Evolutionary conservation across 2,329 filamentous ascomycete species (phyloP).

Genomic region (Fusarium oxysporum): DNA sequence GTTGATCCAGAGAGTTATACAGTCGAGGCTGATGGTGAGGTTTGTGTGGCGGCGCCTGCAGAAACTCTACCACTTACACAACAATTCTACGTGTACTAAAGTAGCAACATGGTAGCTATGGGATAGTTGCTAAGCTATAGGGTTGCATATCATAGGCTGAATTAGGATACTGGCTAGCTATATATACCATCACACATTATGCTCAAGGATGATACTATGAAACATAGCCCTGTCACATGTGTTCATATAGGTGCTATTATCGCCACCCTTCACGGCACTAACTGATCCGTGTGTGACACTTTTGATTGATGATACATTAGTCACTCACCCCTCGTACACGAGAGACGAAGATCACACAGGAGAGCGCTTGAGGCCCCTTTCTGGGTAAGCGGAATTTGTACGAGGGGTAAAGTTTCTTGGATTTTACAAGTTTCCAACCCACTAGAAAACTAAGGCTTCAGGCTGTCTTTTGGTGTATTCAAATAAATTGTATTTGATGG

Average conservation of each 20-base stretch:
- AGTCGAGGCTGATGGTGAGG: conserved; percentile 84
- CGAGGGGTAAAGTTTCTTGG: neutral
- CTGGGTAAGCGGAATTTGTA: neutral
- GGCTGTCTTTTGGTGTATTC: neutral
- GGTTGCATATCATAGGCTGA: neutral
- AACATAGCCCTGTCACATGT: neutral
- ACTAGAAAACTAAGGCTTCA: neutral
- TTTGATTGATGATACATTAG: conserved; percentile 7
- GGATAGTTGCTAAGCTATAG: neutral
- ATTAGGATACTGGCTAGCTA: neutral
- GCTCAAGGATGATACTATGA: neutral
- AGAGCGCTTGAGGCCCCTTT: neutral
- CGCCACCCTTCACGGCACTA: neutral
- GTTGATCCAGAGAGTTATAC: conserved; percentile 93
- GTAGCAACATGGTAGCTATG: neutral
- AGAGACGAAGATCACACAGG: conserved; percentile 12
- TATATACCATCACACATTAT: conserved; percentile 1
- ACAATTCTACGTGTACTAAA: conserved; percentile 79
- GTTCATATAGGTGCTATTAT: neutral
- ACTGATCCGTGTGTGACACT: conserved; percentile 3
- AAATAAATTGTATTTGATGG: conserved; percentile 31
- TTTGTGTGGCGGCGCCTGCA: conserved; percentile 80
- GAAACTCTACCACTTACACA: conserved; percentile 80
- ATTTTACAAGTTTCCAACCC: neutral
- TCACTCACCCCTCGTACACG: neutral